Percentiles rank a stretch among this genome's conserved stretches.
Conservation (phyloP, 805 yeast species). For the Candida silvicultrix region DNA sequence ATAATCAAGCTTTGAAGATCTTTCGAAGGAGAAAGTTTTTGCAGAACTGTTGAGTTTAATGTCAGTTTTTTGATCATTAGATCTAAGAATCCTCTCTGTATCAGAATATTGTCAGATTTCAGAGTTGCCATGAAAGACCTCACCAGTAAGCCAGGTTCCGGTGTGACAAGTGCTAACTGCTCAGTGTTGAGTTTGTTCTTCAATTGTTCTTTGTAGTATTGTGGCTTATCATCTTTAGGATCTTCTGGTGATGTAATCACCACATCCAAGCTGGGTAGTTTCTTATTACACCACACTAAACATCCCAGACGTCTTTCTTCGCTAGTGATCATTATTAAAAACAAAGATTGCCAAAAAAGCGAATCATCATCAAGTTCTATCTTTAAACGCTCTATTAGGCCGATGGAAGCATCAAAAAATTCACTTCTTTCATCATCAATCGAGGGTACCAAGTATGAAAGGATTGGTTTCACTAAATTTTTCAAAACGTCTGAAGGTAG, state of each 20-base stretch:
- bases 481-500: constrained; percentile 45
- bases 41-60: constrained; percentile 52
- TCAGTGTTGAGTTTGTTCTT: constrained; percentile 32
- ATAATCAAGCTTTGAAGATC: constrained; percentile 57
- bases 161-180: constrained; percentile 57
- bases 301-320: constrained; percentile 83
- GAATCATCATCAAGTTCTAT: constrained; percentile 53
- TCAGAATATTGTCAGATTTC: constrained; percentile 57
- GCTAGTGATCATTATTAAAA: constrained; percentile 67
- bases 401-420: constrained; percentile 55
- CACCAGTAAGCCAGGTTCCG: constrained; percentile 74
- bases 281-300: constrained; percentile 61
- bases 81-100: constrained; percentile 87
- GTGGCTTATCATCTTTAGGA: constrained; percentile 11
- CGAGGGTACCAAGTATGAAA: constrained; percentile 76
- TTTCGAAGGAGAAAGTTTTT: constrained; percentile 34
- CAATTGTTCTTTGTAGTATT: constrained; percentile 20
- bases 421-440: constrained; percentile 92
- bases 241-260: constrained; percentile 17
- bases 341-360: constrained; percentile 83
- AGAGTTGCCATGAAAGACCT: constrained; percentile 72
- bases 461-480: constrained; percentile 57
- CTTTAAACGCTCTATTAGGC: constrained; percentile 55
- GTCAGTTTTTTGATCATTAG: constrained; percentile 63
- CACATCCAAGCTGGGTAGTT: constrained; percentile 55